Evolutionary conservation across 306 rosid genomes (phyloP), one percentile per base, ranked within the genome.

Genomic region (Benincasa hispida): DNA sequence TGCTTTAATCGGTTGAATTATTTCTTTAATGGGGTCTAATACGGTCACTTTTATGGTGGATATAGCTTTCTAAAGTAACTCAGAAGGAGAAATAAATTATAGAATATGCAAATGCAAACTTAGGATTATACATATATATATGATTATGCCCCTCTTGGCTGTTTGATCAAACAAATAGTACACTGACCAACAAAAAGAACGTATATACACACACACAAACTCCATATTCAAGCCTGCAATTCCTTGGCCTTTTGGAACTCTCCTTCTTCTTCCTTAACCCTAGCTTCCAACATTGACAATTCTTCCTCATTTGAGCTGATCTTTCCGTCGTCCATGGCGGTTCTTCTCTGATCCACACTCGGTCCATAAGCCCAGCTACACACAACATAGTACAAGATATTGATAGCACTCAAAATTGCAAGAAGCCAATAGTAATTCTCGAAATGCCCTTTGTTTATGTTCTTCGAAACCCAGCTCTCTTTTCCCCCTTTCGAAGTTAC

Each of bases 341-440:
- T 48, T 1, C 63, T 63, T 17, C 18, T 76, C 53, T 65, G 51
- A 25, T 83, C 82, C 6, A 51, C 81, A 51, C 83, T 74, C 35
- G 89, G 90, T 27, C 92, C 95, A 63, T 88, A 90, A n/a, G 88
- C 86, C 95, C 95, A 90, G 59, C 86, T 77, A 55, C 91, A 88
- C 14, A 85, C 68, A 12, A 86, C 59, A 67, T 73, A 88, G 76
- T 82, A 85, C 6, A 82, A 32, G 15, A 86, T 7, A 60, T 88
- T 88, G 63, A 86, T 67, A 8, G 45, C 75, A 72, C 82, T 76
- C 55, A 87, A 32, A 41, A 74, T 51, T 6, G 90, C 82, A 62
- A 90, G 92, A 73, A 90, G 51, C 90, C 93, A 86, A 50, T 83
- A 88, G 79, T 88, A 89, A 57, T 78, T 74, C 72, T 91, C 91